phyloP scores from a whole-genome alignment of 495 filamentous ascomycete genomes.

The Gamarada debralockiae region DNA sequence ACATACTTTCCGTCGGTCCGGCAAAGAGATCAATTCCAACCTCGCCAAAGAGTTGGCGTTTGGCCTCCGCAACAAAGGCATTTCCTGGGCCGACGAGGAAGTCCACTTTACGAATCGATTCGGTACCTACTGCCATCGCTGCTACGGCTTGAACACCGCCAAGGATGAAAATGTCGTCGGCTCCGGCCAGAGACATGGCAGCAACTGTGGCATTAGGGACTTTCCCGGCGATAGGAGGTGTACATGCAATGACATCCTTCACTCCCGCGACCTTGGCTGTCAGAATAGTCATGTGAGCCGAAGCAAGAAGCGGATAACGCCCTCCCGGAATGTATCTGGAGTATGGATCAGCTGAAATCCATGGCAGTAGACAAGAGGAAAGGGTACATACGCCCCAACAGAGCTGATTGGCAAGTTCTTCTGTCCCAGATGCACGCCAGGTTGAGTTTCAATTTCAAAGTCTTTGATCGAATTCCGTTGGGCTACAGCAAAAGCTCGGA shows the following conservation, averaged over 20 bases:
- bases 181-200: slow-evolving; percentile 50
- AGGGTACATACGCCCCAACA: slow-evolving; percentile 22
- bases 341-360: neutral
- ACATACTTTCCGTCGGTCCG: slow-evolving; percentile 51
- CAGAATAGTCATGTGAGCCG: slow-evolving; percentile 54
- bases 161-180: slow-evolving; percentile 49
- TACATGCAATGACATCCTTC: slow-evolving; percentile 44
- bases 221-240: slow-evolving; percentile 46
- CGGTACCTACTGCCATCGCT: slow-evolving; percentile 66
- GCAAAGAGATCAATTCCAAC: slow-evolving; percentile 52
- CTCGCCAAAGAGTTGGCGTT: slow-evolving; percentile 49
- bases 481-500: slow-evolving; percentile 43
- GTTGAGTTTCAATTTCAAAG: slow-evolving; percentile 45
- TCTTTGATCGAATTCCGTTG: slow-evolving; percentile 40
- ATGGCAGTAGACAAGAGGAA: neutral
- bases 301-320: slow-evolving; percentile 51
- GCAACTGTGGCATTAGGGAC: slow-evolving; percentile 48
- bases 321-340: slow-evolving; percentile 46
- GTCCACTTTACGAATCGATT: slow-evolving; percentile 48
- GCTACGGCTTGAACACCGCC: slow-evolving; percentile 54
- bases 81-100: slow-evolving; percentile 54
- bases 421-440: slow-evolving; percentile 46
- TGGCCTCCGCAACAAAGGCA: slow-evolving; percentile 51
- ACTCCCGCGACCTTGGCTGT: slow-evolving; percentile 54
- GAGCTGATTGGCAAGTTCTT: slow-evolving; percentile 41